Conservation (phyloP, 169 alveolate genomes). For the Cryptosporidium viatorum region DNA sequence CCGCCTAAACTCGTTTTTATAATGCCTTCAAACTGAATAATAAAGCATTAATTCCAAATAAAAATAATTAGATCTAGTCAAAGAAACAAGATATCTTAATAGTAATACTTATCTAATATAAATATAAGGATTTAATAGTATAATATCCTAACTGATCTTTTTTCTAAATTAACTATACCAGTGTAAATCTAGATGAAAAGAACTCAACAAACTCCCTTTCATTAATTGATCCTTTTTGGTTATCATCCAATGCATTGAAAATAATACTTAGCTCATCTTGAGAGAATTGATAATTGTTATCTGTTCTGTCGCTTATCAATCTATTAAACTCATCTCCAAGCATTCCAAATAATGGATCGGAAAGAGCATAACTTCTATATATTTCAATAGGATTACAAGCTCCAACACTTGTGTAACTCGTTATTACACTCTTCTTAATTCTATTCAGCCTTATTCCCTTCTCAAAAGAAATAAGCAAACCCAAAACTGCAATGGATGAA, state of each 20-base stretch:
- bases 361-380: conserved; percentile 87
- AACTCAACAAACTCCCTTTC: conserved; percentile 87
- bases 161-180: not conserved
- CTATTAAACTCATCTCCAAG: conserved; percentile 88
- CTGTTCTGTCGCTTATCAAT: conserved; percentile 88
- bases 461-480: conserved; percentile 38
- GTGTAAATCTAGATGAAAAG: conserved; percentile 41
- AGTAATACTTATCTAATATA: not conserved
- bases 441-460: conserved; percentile 53
- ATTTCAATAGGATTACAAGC: conserved; percentile 78
- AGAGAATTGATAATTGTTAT: conserved; percentile 87
- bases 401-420: conserved; percentile 45
- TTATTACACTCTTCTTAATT: conserved; percentile 33
- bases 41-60: too few relatives aligned
- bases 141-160: not conserved
- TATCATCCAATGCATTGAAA: conserved; percentile 90
- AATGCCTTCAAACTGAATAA: too few relatives aligned
- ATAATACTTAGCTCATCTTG: conserved; percentile 87
- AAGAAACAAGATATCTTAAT: not conserved
- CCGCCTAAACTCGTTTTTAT: not conserved
- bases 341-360: conserved; percentile 92
- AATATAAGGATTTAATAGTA: not conserved
- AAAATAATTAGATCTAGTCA: not conserved
- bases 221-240: conserved; percentile 90
- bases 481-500: conserved; percentile 40